Base-by-base conservation (phyloP, 352 stramenopile species). In the Globisporangium nodosum region DNA sequence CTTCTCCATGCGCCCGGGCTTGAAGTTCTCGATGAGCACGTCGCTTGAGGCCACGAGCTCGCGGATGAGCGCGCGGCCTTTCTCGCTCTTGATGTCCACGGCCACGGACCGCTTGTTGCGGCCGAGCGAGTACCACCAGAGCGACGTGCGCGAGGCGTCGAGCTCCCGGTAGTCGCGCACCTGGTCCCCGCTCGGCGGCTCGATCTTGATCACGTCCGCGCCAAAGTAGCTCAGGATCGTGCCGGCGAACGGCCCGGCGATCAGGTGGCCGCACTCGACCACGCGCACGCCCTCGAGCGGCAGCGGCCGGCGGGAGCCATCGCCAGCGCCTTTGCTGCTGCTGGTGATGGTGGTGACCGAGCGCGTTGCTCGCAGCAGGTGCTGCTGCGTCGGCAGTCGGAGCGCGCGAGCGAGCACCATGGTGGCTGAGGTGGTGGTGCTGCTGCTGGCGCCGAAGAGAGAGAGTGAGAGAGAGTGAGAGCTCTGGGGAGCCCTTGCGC, bases 201-300 rank as follows among this genome's bases (percentile, higher is more conserved):
- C 88, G 39, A 96, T 82, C 56, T 96, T 96, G 76, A 96, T 96
- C 49, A 96, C 86, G 66, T 96, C 87, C 4, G 88, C 88, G 33
- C 88, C 88, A 66, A 94, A 96, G 72, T 96, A 94, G 64, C 70
- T 88, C 49, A 96, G 58, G 55, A 96, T 94, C 53, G 81, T 91
- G 15, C 73, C 84, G 8, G 84, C 84, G 62, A 93, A 93, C 45
- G 84, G 84, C 0, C 84, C 84, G 0, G 84, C 84, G 55, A 93
- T 89, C 52, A 93, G 66, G 56, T 93, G 84, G 31, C 84, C 84
- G 64, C 81, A 91, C 39, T 93, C 84, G 37, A 93, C 64, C 21
- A 93, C 84, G 43, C 80, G 81, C 21, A 93, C 73, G 42, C 84
- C 84, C 30, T 85, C 65, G 8, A 93, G 78, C 24, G 84, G 83